Evolutionary conservation across 108 stramenopile species (phyloP).

Genomic region (Cyclotella kingstonii): DNA sequence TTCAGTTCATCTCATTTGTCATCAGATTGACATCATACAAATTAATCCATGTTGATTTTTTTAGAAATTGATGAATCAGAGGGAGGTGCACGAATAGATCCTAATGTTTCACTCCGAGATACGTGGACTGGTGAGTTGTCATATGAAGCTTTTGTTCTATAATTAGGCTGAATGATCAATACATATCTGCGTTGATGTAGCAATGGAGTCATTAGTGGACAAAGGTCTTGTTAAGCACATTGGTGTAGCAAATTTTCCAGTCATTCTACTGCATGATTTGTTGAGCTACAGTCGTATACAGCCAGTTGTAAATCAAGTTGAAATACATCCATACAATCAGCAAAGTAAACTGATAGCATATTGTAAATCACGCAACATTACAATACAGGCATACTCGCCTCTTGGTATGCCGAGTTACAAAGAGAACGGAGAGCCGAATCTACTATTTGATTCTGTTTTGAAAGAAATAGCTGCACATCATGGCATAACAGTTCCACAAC

Average conservation of each 20-base stretch:
- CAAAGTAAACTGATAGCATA: constrained; percentile 70
- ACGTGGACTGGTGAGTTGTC: constrained; percentile 31
- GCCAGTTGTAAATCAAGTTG: constrained; percentile 86
- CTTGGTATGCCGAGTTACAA: constrained; percentile 74
- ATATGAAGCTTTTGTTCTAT: not conserved
- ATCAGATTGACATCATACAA: not conserved
- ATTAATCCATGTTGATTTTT: not conserved
- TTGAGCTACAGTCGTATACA: constrained; percentile 56
- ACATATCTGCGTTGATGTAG: constrained; percentile 57
- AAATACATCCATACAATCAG: constrained; percentile 84
- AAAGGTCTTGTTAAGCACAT: constrained; percentile 68
- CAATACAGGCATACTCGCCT: constrained; percentile 83
- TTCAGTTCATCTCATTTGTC: not conserved
- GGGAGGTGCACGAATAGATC: constrained; percentile 60
- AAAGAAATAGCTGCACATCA: constrained; percentile 43
- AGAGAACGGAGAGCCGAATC: constrained; percentile 48
- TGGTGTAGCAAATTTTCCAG: constrained; percentile 87
- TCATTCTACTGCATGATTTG: constrained; percentile 74
- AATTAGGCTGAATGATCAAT: not conserved
- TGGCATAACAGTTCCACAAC: constrained; percentile 53
- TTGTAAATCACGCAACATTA: constrained; percentile 63
- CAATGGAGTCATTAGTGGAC: constrained; percentile 78
- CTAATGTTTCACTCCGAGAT: constrained; percentile 51
- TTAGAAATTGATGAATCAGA: constrained; percentile 73
- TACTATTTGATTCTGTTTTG: constrained; percentile 59